Evolutionary conservation across 73 alveolate species (phyloP), one percentile per base, ranked within the genome.

Genomic region (Blepharisma japonicum): DNA sequence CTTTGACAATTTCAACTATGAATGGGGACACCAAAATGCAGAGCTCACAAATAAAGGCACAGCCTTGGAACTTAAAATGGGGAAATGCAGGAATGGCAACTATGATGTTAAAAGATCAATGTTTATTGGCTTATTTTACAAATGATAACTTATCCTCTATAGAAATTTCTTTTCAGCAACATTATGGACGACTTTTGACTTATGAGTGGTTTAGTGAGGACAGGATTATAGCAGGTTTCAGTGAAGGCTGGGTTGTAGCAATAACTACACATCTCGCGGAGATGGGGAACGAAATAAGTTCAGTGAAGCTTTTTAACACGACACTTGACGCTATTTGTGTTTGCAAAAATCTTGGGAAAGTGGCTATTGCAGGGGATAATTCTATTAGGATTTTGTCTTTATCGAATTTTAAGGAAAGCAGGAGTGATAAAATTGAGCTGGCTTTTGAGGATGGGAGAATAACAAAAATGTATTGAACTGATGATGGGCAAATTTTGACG

Each of bases 171-270:
- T 93, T 93, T 84, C 97, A 95, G 77, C 86, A 87, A 47, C 94
- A 93, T 82, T 97, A 92, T 87, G 99, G 99, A 39, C 91, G 94
- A 71, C 90, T 96, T 45, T 81, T 94, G 14, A 88, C 89, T 56
- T 96, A 95, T 88, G 81, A 83, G 68, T 90, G 98, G 94, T 95
- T 87, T 68, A 97, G 97, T 18, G 99, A 96, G 67, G 98, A 96
- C 8, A 88, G 87, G 78, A 77, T 96, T 6, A 93, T 97, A 6
- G 92, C 91, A 8, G 98, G 98, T 2, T 96, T 94, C 77, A 78
- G 90, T 9, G 95, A 93, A 77, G 99, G 99, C 7, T 88, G 85
- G 68, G 83, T 95, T 45, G 97, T 96, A 6, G 86, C 90, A 46
- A 91, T 96, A 18, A 90, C 97, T 2, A 85, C 97, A n/a, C 95